A percentile compares a stretch with the other conserved stretches of the same genome.
Evolutionary conservation across 106 monocot genomes (phyloP).

Genomic region (Allium cepa): DNA sequence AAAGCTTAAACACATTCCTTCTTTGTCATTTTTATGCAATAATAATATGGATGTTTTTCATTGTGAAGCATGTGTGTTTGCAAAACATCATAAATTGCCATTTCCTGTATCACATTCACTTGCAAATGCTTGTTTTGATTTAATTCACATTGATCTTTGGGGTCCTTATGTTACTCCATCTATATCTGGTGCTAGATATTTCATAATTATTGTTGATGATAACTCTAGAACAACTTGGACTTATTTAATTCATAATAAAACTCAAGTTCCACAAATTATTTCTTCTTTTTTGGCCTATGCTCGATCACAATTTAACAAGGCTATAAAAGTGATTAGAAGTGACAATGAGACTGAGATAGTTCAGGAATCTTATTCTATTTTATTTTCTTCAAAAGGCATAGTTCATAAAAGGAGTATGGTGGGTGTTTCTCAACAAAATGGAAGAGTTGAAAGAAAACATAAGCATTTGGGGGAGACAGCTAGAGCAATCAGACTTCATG

Average conservation of each 20-base stretch:
- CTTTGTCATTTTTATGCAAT: background rate
- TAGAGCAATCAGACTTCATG: background rate
- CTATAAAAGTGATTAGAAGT: background rate
- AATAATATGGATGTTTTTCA: background rate
- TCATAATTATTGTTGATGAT: background rate
- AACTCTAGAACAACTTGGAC: background rate
- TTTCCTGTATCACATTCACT: background rate
- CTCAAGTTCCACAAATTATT: background rate
- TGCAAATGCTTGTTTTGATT: background rate
- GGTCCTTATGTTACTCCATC: conserved; percentile 1
- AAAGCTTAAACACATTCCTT: background rate
- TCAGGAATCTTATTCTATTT: background rate
- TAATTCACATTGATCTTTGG: background rate
- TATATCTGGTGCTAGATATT: conserved; percentile 1
- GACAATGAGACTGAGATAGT: background rate
- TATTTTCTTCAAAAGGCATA: background rate
- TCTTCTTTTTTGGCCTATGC: background rate
- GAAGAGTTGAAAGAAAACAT: background rate
- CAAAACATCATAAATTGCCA: conserved; percentile 3
- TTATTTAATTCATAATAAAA: background rate
- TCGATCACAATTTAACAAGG: background rate
- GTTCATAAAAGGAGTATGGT: background rate
- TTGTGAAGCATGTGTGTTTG: background rate
- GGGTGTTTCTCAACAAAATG: background rate
- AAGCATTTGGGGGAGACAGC: background rate